Evolutionary conservation across 1,139 yeast species (phyloP), one percentile per base, ranked within the genome.

Genomic region (Geotrichum aggregatum): DNA sequence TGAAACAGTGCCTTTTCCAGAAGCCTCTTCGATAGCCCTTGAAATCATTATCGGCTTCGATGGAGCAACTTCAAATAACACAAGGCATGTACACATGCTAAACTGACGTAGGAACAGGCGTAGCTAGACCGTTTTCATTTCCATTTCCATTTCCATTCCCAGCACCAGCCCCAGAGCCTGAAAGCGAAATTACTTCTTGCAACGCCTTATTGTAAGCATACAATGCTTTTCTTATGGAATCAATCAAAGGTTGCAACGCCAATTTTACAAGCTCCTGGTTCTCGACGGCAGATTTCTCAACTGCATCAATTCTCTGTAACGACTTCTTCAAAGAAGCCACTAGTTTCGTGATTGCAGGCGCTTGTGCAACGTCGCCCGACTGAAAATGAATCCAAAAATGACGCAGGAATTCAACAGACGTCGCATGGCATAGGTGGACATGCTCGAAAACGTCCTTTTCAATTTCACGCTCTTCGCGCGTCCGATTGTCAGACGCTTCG

Each of bases 341-440:
- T 36, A 81, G 68, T 50, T 73, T 76, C 42, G 73, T 69, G 18
- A 80, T 70, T 18, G 73, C 71, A 1, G 63, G 59, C 10, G 79
- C 80, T 56, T 77, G 78, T 22, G 76, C 70, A 16, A 79, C 74
- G 50, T 80, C 84, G 11, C 81, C 80, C 30, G 82, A 77, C 58
- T 76, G 76, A 60, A 79, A 80, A 61, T 80, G 82, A 4, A 75
- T 65, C 84, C 88, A 84, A 63, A 84, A 84, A 64, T 84, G 91
- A 53, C 80, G 76, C 44, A 84, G 65, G 62, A 84, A 84, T 65
- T 84, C 92, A 39, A 82, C 75, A 1, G 88, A 78, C 0, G 91
- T 83, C 1, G 83, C 77, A 63, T 84, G 89, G 18, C 80, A 72
- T 31, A 79, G 52, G 28, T 61, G 62, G 7, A 66, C 60, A 36